Evolutionary conservation across 768 basidiomycete species (phyloP), one percentile per base, ranked within the genome.

Genomic region (Asterophora lycoperdoides): DNA sequence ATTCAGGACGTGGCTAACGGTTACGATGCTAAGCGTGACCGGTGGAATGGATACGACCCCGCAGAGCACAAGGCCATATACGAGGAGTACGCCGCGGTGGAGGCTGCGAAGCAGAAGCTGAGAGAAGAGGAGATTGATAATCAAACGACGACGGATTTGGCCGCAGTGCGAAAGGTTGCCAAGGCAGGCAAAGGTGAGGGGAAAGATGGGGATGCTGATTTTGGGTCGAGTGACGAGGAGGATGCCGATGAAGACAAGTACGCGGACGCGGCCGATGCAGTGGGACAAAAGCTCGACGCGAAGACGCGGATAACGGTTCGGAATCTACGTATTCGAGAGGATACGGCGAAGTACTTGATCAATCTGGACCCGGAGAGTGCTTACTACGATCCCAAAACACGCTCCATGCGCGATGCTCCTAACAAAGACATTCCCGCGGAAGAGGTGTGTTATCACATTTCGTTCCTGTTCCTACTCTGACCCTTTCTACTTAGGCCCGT

Each of bases 371-470:
- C 88, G 1, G 86, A 91, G 0, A 93, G 89, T 59, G 96, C 96
- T 8, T 97, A 98, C 72, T 99, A 99, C 64, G 96, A 99, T 63
- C 96, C 96, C 40, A 99, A 99, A 73, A 98, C 96, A 10, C 86
- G 96, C 61, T 97, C 95, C 6, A 99, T 99, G 96, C 87, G 96
- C 68, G 96, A 99, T 61, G 94, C 95, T 35, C 96, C 95, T 0
- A 52, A 84, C 11, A 81, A 80, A 64, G 79, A 82, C 56, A 72
- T 89, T 19, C 74, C 83, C 5, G 70, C 89, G n/a, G 93, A 95
- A 67, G 95, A 98, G 60, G 93, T 94, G 63, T 43, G 87, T 70
- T 2, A 23, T 49, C 29, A 34, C 47, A n/a, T 32, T 52, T 23
- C 29, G 5, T 17, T 29, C 11, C 18, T 46, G 10, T 53, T 37